Base-by-base conservation (phyloP, 2,329 filamentous ascomycete genomes). In the Colletotrichum tofieldiae region DNA sequence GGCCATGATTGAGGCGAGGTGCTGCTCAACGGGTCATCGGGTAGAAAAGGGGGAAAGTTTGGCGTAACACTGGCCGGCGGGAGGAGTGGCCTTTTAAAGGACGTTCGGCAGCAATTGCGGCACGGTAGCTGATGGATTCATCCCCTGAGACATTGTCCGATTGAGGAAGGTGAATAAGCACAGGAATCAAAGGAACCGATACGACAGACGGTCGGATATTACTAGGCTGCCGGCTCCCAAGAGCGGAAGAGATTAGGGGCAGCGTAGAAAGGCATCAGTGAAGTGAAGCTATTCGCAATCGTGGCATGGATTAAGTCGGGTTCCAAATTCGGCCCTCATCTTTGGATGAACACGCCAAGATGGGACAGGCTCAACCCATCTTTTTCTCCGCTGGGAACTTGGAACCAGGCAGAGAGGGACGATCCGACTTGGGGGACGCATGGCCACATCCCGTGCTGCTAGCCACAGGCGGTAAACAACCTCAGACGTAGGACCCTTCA, bases 121-220 rank as follows among this genome's bases (percentile, higher is more conserved):
- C 35, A 52, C 20, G 41, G 65, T 35, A 45, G 43, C 20, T 49
- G 14, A 14, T 62, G 35, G 29, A 43, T 35, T 26, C 14, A n/a
- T 35, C 58, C 69, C 65, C 59, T 69, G 65, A 59, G 29, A 69
- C 52, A 59, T 26, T 58, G 51, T 64, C 69, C 45, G 29, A 39
- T 69, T 58, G 7, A 39, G 69, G 65, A 72, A 72, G 69, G 69
- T 69, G 45, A 29, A 37, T 72, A 69, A 69, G 65, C 59, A 41
- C 29, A 47, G 45, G 47, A 60, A 66, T 61, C 29, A 60, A 55
- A 60, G n/a, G 37, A 47, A 18, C 20, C 9, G 12, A 35, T 37
- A 26, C 16, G n/a, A 9, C 20, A 49, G 32, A 47, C 14, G 26
- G 5, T 6, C 6, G 3, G 52, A 7, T 37, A 11, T 37, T 8